phyloP scores from a whole-genome alignment of 805 yeast species.

The Wickerhamiella lipophila region DNA sequence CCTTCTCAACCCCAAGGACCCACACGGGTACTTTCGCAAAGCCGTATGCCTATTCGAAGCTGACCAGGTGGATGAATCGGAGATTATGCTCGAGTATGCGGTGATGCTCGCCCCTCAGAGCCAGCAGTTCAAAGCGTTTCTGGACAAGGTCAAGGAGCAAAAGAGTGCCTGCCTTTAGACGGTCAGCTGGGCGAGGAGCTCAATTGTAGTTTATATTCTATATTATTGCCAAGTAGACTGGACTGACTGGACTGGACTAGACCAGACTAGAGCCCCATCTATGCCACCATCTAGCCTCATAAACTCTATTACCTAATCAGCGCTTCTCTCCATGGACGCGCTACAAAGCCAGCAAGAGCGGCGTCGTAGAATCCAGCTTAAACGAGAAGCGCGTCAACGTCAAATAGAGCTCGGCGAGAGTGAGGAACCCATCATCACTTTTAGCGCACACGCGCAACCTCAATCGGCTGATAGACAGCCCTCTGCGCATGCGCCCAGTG shows the following conservation, averaged over 20 bases:
- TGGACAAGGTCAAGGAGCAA: neutral
- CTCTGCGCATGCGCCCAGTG: neutral
- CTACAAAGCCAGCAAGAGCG: neutral
- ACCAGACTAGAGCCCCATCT: too few relatives aligned
- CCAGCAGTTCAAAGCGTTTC: constrained; percentile 13
- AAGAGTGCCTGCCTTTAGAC: too few relatives aligned
- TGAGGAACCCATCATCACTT: neutral
- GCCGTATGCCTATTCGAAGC: constrained; percentile 24
- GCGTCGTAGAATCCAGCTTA: neutral
- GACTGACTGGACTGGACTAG: too few relatives aligned
- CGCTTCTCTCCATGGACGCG: neutral
- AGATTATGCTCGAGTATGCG: constrained; percentile 21
- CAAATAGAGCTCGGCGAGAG: neutral
- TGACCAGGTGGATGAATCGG: constrained; percentile 23
- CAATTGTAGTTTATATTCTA: too few relatives aligned
- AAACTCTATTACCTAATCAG: too few relatives aligned
- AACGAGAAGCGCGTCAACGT: neutral
- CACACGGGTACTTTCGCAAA: constrained; percentile 28
- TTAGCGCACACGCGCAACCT: neutral
- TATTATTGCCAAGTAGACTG: too few relatives aligned
- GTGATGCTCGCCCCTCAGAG: constrained; percentile 19
- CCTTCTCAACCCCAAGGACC: constrained; percentile 26
- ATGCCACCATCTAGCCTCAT: too few relatives aligned
- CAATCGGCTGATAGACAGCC: neutral
- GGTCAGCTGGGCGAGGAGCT: too few relatives aligned